phyloP scores from a whole-genome alignment of 164 flowering plant genomes.

The Liquidambar formosana region DNA sequence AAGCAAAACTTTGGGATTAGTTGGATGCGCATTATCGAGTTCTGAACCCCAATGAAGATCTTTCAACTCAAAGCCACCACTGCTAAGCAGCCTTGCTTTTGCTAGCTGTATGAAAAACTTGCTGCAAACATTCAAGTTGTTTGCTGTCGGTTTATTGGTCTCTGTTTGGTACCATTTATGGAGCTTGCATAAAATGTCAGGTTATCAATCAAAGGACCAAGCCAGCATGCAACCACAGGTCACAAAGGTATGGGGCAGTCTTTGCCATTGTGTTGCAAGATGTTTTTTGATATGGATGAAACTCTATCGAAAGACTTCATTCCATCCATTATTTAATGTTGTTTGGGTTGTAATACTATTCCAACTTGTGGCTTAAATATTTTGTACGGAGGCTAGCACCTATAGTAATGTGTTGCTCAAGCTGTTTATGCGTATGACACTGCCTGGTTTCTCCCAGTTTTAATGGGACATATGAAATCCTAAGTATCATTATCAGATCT shows the following conservation, averaged over 20 bases:
- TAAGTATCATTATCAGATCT: no score
- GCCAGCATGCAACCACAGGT: slow-evolving; percentile 3
- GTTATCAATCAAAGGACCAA: background rate
- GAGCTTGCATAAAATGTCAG: background rate
- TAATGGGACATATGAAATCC: no score
- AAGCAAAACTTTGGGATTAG: slow-evolving; percentile 5
- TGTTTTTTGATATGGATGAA: slow-evolving; percentile 4
- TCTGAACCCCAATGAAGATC: background rate
- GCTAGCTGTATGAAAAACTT: background rate
- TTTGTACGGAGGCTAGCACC: background rate
- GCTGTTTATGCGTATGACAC: background rate
- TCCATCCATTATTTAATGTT: background rate
- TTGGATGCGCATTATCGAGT: slow-evolving; percentile 16
- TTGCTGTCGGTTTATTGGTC: background rate
- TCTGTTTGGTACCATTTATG: slow-evolving; percentile 1
- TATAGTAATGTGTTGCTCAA: background rate
- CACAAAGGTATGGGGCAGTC: background rate
- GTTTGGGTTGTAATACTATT: background rate
- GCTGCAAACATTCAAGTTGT: background rate
- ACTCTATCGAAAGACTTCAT: background rate
- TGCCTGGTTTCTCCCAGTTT: no score
- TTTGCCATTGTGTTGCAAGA: slow-evolving; percentile 5
- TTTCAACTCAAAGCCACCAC: background rate
- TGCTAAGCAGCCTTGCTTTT: slow-evolving; percentile 4
- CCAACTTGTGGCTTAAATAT: background rate